phyloP scores from a whole-genome alignment of 2,329 filamentous ascomycete genomes.

The Dactylonectria estremocensis region DNA sequence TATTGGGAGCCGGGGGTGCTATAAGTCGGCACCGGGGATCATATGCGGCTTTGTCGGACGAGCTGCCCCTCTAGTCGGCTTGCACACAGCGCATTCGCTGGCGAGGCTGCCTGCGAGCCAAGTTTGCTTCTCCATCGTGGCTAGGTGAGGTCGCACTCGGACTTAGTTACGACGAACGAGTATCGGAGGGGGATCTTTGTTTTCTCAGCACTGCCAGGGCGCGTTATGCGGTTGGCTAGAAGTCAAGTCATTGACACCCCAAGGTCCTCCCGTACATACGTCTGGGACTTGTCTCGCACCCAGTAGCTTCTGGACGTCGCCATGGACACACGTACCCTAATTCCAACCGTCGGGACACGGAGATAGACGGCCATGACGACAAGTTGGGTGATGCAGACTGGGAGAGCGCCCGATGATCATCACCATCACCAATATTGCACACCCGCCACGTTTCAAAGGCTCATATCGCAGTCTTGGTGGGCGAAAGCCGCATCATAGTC shows the following conservation, averaged over 20 bases:
- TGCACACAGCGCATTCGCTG: slow-evolving; percentile 5
- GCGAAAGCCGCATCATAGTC: slow-evolving; percentile 2
- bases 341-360: background rate
- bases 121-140: background rate
- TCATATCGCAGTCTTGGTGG: background rate
- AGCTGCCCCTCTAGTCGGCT: slow-evolving; percentile 8
- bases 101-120: background rate
- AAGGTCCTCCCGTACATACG: slow-evolving; percentile 27
- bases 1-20: background rate
- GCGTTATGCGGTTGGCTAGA: slow-evolving; percentile 40
- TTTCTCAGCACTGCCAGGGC: slow-evolving; percentile 26
- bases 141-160: background rate
- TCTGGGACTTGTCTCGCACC: slow-evolving; percentile 42
- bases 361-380: slow-evolving; percentile 8
- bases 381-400: background rate
- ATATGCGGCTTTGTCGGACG: slow-evolving; percentile 26
- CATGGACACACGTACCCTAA: background rate
- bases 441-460: background rate
- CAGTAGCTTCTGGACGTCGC: slow-evolving; percentile 33
- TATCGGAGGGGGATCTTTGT: background rate
- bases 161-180: background rate
- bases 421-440: slow-evolving; percentile 15
- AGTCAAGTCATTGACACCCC: slow-evolving; percentile 26
- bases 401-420: background rate
- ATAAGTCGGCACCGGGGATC: background rate